Evolutionary conservation across 2,329 filamentous ascomycete species (phyloP).

Genomic region (Fusarium setosum): DNA sequence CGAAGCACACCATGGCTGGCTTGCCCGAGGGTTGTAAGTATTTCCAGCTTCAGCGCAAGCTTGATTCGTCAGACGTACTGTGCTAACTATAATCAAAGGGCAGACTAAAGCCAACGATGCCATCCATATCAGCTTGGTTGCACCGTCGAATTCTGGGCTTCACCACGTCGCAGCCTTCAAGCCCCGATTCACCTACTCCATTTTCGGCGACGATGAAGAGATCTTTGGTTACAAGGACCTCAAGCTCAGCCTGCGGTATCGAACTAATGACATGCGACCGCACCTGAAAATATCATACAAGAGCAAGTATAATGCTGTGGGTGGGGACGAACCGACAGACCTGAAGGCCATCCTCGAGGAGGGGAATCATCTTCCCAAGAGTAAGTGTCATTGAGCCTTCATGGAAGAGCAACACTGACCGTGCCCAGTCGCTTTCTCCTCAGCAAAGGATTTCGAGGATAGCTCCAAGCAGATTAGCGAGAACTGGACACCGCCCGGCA

Average conservation of each 20-base stretch:
- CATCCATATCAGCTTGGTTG: constrained; percentile 69
- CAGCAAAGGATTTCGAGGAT: constrained; percentile 69
- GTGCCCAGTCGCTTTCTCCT: constrained; percentile 72
- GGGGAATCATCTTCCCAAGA: constrained; percentile 75
- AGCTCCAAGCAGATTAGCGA: constrained; percentile 60
- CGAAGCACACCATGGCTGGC: constrained; percentile 41
- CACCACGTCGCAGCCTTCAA: constrained; percentile 77
- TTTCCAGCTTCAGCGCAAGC: not conserved
- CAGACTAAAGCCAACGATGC: constrained; percentile 71
- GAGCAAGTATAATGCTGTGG: constrained; percentile 76
- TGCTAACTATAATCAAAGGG: constrained; percentile 57
- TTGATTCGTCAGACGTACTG: not conserved
- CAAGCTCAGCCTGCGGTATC: constrained; percentile 76
- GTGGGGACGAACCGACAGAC: constrained; percentile 76
- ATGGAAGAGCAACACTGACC: constrained; percentile 17
- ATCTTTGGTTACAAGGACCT: constrained; percentile 92
- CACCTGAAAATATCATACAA: constrained; percentile 77
- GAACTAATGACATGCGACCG: constrained; percentile 80
- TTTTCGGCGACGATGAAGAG: constrained; percentile 92
- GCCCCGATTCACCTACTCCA: constrained; percentile 88
- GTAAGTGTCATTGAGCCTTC: constrained; percentile 55
- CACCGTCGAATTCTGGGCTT: constrained; percentile 59
- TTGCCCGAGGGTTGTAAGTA: constrained; percentile 50
- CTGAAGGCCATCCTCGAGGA: constrained; percentile 71
- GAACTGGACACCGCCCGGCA: constrained; percentile 79